These are phyloP conservation scores for Mycena vulgaris DNA, from an alignment of 768 basidiomycete species.

Conservation along the genomic window DNA sequence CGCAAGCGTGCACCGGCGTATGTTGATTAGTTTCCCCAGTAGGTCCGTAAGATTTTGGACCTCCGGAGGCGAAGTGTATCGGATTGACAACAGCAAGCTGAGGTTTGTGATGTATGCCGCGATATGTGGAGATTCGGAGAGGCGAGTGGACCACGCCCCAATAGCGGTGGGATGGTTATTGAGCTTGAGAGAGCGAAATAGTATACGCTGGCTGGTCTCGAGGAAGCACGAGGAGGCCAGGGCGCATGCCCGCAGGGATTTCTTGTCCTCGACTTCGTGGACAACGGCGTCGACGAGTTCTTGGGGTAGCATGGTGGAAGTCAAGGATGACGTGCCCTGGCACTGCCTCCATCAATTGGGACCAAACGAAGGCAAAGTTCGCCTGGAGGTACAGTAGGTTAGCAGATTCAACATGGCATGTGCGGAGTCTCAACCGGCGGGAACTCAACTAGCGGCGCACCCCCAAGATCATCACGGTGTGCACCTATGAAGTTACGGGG, in stretches of 20 bases:
- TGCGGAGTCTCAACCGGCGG: too few relatives aligned
- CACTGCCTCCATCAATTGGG: too few relatives aligned
- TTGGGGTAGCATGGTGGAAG: background rate
- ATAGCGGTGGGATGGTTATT: background rate
- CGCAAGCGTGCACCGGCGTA: background rate
- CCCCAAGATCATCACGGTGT: too few relatives aligned
- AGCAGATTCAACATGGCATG: too few relatives aligned
- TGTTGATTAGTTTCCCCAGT: too few relatives aligned
- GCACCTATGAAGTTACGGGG: too few relatives aligned
- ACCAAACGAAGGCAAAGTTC: too few relatives aligned
- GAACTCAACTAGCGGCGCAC: too few relatives aligned
- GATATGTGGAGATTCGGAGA: background rate
- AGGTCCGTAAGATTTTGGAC: background rate
- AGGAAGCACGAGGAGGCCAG: background rate
- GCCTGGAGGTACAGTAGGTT: too few relatives aligned
- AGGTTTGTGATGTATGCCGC: background rate
- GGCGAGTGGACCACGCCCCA: too few relatives aligned
- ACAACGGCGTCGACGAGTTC: constrained; percentile 9
- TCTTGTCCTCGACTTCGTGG: background rate
- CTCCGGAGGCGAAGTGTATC: background rate
- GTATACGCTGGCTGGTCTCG: background rate
- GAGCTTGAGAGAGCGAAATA: background rate
- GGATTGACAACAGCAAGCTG: background rate
- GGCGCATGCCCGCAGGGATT: background rate
- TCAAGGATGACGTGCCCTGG: too few relatives aligned